phyloP scores from a whole-genome alignment of 129 eudicot genomes.

The Deinandra increscens region DNA sequence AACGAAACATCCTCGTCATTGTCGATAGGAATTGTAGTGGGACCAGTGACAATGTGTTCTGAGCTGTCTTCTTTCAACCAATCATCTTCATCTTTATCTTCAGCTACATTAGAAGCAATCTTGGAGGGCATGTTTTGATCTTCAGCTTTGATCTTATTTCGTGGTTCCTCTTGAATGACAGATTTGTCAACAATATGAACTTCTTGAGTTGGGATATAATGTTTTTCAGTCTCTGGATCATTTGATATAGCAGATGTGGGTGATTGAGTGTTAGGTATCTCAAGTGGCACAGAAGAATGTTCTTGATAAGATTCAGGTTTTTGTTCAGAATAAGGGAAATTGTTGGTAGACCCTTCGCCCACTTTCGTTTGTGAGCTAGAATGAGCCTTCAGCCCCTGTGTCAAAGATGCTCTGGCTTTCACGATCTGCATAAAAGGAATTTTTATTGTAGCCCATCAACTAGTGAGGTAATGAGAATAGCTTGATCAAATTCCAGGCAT shows the following conservation, averaged over 20 bases:
- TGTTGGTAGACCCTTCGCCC: constrained; percentile 30
- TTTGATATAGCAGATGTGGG: constrained; percentile 14
- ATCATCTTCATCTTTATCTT: constrained; percentile 56
- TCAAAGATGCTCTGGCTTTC: constrained; percentile 72
- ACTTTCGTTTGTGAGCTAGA: constrained; percentile 37
- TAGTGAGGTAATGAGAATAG: background rate
- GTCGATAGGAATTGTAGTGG: constrained; percentile 46
- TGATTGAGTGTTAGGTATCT: constrained; percentile 14
- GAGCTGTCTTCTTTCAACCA: constrained; percentile 78
- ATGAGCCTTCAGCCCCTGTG: constrained; percentile 44
- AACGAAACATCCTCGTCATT: constrained; percentile 87
- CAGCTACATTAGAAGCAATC: background rate
- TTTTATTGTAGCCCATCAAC: background rate
- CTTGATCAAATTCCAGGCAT: background rate
- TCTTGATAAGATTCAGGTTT: constrained; percentile 38
- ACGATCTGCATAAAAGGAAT: constrained; percentile 52
- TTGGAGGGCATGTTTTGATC: background rate
- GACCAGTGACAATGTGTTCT: constrained; percentile 36
- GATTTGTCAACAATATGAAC: constrained; percentile 54
- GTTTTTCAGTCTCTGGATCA: constrained; percentile 45
- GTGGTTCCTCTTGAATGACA: constrained; percentile 42
- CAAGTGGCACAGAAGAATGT: constrained; percentile 25
- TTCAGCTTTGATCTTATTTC: constrained; percentile 20
- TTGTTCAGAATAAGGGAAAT: constrained; percentile 28
- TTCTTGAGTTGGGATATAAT: constrained; percentile 22